Base-by-base conservation (phyloP, 306 rosid genomes). In the Luffa acutangula region DNA sequence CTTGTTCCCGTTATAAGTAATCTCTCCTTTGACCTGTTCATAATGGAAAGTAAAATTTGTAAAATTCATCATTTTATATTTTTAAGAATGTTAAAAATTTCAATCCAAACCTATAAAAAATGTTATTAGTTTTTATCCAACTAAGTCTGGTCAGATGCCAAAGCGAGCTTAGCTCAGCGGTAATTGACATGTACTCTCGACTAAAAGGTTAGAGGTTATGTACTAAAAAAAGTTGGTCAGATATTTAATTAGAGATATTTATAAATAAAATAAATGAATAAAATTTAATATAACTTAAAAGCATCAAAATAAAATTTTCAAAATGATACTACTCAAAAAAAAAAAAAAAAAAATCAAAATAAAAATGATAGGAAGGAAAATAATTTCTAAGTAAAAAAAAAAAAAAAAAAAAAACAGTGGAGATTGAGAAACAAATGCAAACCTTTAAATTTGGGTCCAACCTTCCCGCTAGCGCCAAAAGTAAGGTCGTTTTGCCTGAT, bases 401-500 rank as follows among this genome's bases (percentile, higher is more conserved):
- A n/a, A n/a, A 25, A 25, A 25, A 25, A 25, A 25, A 25, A 25
- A 57, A 57, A 20, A 6, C 0, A 13, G 14, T 1, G 4, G 21
- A 17, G 1, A 36, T 6, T 7, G 14, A 2, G 51, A 3, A 18
- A 12, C 9, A 20, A 4, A 45, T 5, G 6, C 39, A 51, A 49
- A 91, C 98, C 93, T 82, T 86, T 56, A 94, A 86, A 18, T 77
- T 84, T 0, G 89, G 76, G 84, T 94, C 98, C 85, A 94, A 90
- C 76, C 89, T 94, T 78, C 96, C 98, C 1, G 97, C 98, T 54
- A 94, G 81, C 62, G 97, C 97, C 84, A 92, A 65, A 81, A 94
- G 75, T 46, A 94, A 90, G 85, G 98, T 89, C 9, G 98, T 90
- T 88, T 94, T 94, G 80, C 98, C 98, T 2, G 97, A 94, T 20